phyloP scores from a whole-genome alignment of 495 filamentous ascomycete species.

The Penicillium goetzii region DNA sequence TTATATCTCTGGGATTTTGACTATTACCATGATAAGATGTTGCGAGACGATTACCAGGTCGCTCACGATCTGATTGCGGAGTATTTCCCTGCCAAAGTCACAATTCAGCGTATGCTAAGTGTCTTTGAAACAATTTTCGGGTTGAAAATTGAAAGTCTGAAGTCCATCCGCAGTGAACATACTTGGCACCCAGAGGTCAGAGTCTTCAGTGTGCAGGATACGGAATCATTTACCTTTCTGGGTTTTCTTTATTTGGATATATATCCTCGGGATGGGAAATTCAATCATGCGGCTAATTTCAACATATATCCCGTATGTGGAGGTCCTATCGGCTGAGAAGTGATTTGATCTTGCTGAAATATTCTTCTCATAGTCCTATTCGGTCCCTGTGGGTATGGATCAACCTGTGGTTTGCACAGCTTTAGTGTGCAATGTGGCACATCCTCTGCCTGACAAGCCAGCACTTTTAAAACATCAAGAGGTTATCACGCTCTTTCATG shows the following conservation, averaged over 20 bases:
- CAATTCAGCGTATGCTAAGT: slow-evolving; percentile 12
- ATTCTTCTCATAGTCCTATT: background rate
- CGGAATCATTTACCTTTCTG: background rate
- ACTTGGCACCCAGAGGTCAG: background rate
- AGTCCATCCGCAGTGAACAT: background rate
- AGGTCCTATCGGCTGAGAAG: background rate
- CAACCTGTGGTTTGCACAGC: slow-evolving; percentile 16
- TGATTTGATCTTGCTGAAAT: background rate
- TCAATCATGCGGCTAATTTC: slow-evolving; percentile 18
- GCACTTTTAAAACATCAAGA: slow-evolving; percentile 16
- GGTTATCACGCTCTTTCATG: slow-evolving; percentile 18
- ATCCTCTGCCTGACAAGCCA: slow-evolving; percentile 9
- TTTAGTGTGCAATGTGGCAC: slow-evolving; percentile 15
- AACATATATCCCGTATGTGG: slow-evolving; percentile 18
- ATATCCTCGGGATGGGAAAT: slow-evolving; percentile 15
- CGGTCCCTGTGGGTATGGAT: background rate
- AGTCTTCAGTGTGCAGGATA: background rate
- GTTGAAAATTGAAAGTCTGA: background rate
- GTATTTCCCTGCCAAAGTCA: slow-evolving; percentile 11
- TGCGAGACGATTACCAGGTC: slow-evolving; percentile 14
- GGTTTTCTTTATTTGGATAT: slow-evolving; percentile 16
- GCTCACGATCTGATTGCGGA: slow-evolving; percentile 16
- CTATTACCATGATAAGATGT: slow-evolving; percentile 12
- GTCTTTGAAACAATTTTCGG: background rate
- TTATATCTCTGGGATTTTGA: slow-evolving; percentile 21